Evolutionary conservation across 1,139 yeast species (phyloP), one percentile per base, ranked within the genome.

Genomic region (Geotrichum carabidarum): DNA sequence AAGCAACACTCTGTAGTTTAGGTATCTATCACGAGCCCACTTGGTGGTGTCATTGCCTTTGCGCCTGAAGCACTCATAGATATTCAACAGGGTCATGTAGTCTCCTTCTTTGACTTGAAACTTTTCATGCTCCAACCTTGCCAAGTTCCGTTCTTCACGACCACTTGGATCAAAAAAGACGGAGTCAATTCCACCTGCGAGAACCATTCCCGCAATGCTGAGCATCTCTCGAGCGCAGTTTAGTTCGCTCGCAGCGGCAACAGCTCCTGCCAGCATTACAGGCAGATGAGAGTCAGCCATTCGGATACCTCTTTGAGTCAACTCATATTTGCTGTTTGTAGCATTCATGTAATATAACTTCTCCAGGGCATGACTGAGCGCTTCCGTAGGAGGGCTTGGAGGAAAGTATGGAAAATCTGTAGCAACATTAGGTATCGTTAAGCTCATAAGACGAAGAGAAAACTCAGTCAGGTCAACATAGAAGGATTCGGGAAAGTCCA

Each of bases 81-180:
- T 94, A 65, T 89, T 89, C 59, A 89, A 73, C 60, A 89, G 70
- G 0, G 96, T 86, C 59, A 90, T 74, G 69, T 87, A 95, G 69
- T 90, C 97, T 57, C 97, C 96, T 64, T 87, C 94, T 62, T 85
- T 89, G 1, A 93, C 94, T 70, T 86, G 85, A 49, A 80, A 75
- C 72, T 81, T 77, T 66, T 84, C 83, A 55, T 65, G 68, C 36
- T 58, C 62, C 5, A 53, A 52, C 8, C 55, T 56, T 11, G 84
- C 83, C 69, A 86, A 93, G 4, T 93, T 89, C 58, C 83, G 77
- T 68, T 85, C 84, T 61, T 82, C 78, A 35, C 87, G 88, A 57
- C 80, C 78, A 0, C 83, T 82, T 8, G 95, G 95, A 68, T 93
- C 81, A 45, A 86, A 84, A 69, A 86, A 85, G 8, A 86, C 86